Base-by-base conservation (phyloP, 345 rosid species). In the Erucastrum elatum region DNA sequence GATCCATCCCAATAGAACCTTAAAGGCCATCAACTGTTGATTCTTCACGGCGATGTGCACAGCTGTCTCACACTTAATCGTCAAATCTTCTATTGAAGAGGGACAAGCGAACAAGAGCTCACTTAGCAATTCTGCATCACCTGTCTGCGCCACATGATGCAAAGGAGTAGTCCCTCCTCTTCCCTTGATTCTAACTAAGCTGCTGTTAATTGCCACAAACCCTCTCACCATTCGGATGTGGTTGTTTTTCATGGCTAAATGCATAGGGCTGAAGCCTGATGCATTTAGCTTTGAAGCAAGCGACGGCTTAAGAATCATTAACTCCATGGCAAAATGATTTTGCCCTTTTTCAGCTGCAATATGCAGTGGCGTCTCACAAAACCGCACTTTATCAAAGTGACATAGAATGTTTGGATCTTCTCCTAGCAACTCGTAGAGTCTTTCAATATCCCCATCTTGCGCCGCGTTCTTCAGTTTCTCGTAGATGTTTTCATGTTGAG, bases 141-240 rank as follows among this genome's bases (percentile, higher is more conserved):
- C 82, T 1, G 0, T 11, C n/a, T 16, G 27, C 7, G 74, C 85
- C 8, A 41, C 79, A 17, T 30, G 62, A 33, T 85, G 86, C 51
- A 87, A 75, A 58, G 84, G 83, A 4, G 83, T 83, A 8, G 69
- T 9, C 63, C 75, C 61, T 16, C 59, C 83, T 55, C 55, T 83
- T 17, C 77, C 85, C 39, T 64, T 80, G 64, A 80, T 75, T 1
- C 79, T 73, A 10, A 83, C 64, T 2, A 85, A 51, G 56, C 80
- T 61, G n/a, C 49, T 64, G 67, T 77, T 27, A 1, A 37, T 33
- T 41, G 60, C n/a, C 12, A 82, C 31, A 2, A 85, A 33, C 68
- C 68, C 64, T 56, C 74, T 80, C 59, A 71, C 77, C 34, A 21
- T 68, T 1, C 16, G 58, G 8, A 15, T 8, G 13, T 61, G 68